Evolutionary conservation across 2,329 filamentous ascomycete genomes (phyloP).

Genomic region (Pezizomycotina sp.): DNA sequence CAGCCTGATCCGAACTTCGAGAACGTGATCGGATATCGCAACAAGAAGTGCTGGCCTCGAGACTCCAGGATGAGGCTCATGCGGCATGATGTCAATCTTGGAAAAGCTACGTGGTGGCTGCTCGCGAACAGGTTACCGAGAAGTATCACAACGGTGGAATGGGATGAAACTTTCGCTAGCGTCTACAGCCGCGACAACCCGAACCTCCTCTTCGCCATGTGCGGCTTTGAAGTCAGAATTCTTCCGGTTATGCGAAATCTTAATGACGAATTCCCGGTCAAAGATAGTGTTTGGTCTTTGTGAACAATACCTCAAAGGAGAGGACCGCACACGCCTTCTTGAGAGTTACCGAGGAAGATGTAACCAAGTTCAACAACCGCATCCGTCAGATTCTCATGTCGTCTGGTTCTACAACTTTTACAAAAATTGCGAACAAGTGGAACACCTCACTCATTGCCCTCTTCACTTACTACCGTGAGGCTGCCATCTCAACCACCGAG

Average conservation of each 20-base stretch:
- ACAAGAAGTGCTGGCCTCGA: constrained; percentile 98
- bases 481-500: constrained; percentile 85
- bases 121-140: constrained; percentile 89
- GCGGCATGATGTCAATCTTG: constrained; percentile 96
- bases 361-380: constrained; percentile 97
- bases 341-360: constrained; percentile 93
- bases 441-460: constrained; percentile 93
- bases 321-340: constrained; percentile 93
- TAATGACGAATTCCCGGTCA: constrained; percentile 91
- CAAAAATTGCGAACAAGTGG: constrained; percentile 99
- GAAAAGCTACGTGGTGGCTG: constrained; percentile 96
- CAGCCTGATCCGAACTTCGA: constrained; percentile 98
- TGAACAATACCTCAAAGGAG: constrained; percentile 93
- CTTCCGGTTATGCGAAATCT: constrained; percentile 87
- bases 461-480: constrained; percentile 97
- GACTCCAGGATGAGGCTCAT: constrained; percentile 96
- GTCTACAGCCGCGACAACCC: constrained; percentile 98
- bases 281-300: constrained; percentile 97
- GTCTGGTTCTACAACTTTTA: constrained; percentile 97
- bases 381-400: constrained; percentile 99
- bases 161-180: constrained; percentile 96
- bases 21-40: constrained; percentile 96
- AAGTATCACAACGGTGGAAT: constrained; percentile 92
- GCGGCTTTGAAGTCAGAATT: constrained; percentile 90
- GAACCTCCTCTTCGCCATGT: constrained; percentile 94